Evolutionary conservation across 768 basidiomycete species (phyloP), one percentile per base, ranked within the genome.

Genomic region (Russula brevipes): DNA sequence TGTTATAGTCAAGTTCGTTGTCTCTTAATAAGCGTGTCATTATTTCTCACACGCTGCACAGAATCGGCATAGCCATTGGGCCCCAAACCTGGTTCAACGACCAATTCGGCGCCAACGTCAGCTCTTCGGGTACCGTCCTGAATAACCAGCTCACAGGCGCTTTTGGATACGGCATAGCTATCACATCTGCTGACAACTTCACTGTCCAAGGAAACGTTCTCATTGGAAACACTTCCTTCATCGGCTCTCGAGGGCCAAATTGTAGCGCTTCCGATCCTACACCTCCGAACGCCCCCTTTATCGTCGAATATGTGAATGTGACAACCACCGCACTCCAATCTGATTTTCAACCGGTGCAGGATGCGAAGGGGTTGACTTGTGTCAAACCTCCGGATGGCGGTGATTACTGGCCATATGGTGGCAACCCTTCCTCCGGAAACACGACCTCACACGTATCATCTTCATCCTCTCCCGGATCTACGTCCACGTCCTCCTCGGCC

Each of bases 11-110:
- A 91, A 91, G 88, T 89, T 64, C 52, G 84, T 72, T 12, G 17
- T 52, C 49, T 54, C 42, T 46, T 33, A 54, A 12, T 50, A n/a
- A 35, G 42, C 16, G 6, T 44, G 35, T 52, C 61, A 49, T 55
- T 16, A 11, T 39, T 19, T 49, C 59, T 68, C 38, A 62, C 52
- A 24, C 44, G 19, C 33, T 33, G 9, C 17, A 17, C 54, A 90
- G 89, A 72, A 85, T 91, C 69, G 89, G 86, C n/a, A 85, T 91
- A 53, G 89, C 88, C 35, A 80, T 91, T 16, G 89, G 90, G 9
- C 87, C 90, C 9, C 82, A 82, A 11, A 84, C 83, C 16, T 91
- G 89, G 89, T 90, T 89, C 62, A 86, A 84, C 3, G 74, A 80
- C 66, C 69, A 73, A 56, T 87, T 78, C 66, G 78, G 78, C 61